A percentile compares a stretch with the other conserved stretches of the same genome.
Conservation (phyloP, 352 stramenopile genomes). For the Phytopythium boreale region DNA sequence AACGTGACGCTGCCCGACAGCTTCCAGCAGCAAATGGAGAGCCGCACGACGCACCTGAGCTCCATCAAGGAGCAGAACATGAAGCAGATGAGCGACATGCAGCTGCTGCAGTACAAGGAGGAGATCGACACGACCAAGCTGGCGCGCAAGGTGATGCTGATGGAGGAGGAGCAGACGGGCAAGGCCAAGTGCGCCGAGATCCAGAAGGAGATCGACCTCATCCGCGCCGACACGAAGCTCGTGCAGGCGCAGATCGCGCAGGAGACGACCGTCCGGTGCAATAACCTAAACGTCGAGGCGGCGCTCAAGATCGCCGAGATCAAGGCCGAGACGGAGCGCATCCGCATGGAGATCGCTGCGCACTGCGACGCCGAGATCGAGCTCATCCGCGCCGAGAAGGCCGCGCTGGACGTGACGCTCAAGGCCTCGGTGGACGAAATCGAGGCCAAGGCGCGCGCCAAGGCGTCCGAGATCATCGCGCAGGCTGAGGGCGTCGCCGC, state of each 20-base stretch:
- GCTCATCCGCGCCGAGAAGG: conserved; percentile 19
- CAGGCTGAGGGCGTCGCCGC: conserved; percentile 32
- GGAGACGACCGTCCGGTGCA: conserved; percentile 37
- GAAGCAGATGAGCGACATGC: conserved; percentile 80
- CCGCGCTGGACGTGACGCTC: conserved; percentile 39
- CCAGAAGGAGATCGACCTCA: conserved; percentile 48
- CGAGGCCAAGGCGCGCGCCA: conserved; percentile 20
- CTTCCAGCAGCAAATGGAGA: conserved; percentile 69
- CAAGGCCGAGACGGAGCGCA: conserved; percentile 38
- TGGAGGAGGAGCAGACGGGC: conserved; percentile 61
- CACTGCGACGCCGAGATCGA: conserved; percentile 37
- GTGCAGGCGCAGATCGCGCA: conserved; percentile 38
- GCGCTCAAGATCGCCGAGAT: conserved; percentile 41
- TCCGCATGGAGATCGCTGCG: conserved; percentile 35
- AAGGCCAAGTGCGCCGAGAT: conserved; percentile 50
- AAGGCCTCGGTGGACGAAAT: conserved; percentile 33
- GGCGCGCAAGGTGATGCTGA: conserved; percentile 48
- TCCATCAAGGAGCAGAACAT: conserved; percentile 75
- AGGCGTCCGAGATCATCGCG: conserved; percentile 35
- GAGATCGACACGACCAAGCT: conserved; percentile 56
- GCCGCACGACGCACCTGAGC: conserved; percentile 62
- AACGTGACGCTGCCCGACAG: conserved; percentile 58
- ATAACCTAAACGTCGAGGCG: conserved; percentile 35
- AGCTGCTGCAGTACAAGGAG: conserved; percentile 60
- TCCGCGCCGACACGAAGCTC: conserved; percentile 34